Evolutionary conservation across 495 filamentous ascomycete genomes (phyloP).

Genomic region (Elasticomyces elasticus): DNA sequence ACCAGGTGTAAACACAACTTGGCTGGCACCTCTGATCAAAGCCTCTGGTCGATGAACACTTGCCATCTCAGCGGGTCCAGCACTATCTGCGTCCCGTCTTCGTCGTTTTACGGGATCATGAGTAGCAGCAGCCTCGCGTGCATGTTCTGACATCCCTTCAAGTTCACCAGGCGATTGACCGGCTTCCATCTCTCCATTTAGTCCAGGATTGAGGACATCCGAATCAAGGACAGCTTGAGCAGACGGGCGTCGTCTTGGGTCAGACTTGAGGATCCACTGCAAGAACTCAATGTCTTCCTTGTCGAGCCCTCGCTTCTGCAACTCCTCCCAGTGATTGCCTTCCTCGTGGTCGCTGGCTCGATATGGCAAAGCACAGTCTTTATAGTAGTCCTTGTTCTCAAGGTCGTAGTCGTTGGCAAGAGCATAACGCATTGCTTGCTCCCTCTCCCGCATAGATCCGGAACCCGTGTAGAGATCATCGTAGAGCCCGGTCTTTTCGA

Average conservation of each 20-base stretch:
- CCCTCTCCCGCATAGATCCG: constrained; percentile 2
- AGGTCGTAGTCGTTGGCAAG: constrained; percentile 13
- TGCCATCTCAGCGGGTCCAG: not conserved
- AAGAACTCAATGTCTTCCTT: constrained; percentile 11
- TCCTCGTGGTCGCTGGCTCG: not conserved
- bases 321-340: constrained; percentile 10
- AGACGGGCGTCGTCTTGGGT: constrained; percentile 10
- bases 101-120: not conserved
- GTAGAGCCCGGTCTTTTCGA: constrained; percentile 11
- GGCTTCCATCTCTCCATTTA: not conserved
- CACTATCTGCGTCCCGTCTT: not conserved
- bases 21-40: not conserved
- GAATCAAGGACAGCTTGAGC: constrained; percentile 2
- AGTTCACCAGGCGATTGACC: not conserved
- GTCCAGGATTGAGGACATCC: not conserved
- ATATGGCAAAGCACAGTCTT: constrained; percentile 6
- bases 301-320: constrained; percentile 2
- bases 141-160: not conserved
- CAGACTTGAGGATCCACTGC: constrained; percentile 7
- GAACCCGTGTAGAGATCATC: constrained; percentile 8
- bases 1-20: not conserved
- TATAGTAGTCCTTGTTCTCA: constrained; percentile 8
- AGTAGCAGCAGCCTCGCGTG: not conserved
- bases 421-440: constrained; percentile 10
- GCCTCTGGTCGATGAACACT: not conserved